Evolutionary conservation across 2,329 filamentous ascomycete genomes (phyloP), one percentile per base, ranked within the genome.

Genomic region (Cucurbitaria berberidis): DNA sequence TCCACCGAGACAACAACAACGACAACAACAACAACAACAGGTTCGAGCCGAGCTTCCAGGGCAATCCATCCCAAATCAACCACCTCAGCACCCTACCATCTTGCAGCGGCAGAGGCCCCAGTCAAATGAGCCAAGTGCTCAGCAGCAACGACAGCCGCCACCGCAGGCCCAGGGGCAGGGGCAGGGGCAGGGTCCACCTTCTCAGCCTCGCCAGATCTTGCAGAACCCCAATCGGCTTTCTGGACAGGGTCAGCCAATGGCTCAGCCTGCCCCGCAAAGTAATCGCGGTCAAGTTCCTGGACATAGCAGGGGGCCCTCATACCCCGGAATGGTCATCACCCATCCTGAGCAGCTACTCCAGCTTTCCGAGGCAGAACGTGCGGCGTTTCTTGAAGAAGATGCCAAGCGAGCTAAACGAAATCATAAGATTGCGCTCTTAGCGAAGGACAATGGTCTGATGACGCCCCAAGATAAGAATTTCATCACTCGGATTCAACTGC

Each of bases 381-480:
- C 87, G 2, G 87, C 88, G 1, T 95, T 93, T 70, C 76, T 98
- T 47, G 87, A 91, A 60, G 93, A 96, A 73, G 95, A 99, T 75
- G 93, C 93, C 0, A 95, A 93, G 77, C 87, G 95, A 45, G 93
- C 95, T 5, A 99, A 99, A 81, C 86, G 95, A 36, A 98, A 99
- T 71, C 93, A 98, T 79, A 99, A 99, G 81, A 98, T 99, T 57
- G 93, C 93, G 78, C 81, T 96, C 36, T 80, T 97, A 47, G 96
- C 91, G 21, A 92, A 91, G 77, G 92, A 96, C 67, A 99, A 99
- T 69, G 95, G 95, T 21, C 79, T 99, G 56, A 99, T 99, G 95
- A 99, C 95, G 3, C 95, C 95, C 0, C 93, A 98, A 72, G 95
- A 99, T 77, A 99, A 99, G 82, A 99, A 97, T 74, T 99, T 98